Percentiles rank a stretch among this genome's conserved stretches.
Conservation (phyloP, 345 rosid genomes). For the Litchi chinensis region DNA sequence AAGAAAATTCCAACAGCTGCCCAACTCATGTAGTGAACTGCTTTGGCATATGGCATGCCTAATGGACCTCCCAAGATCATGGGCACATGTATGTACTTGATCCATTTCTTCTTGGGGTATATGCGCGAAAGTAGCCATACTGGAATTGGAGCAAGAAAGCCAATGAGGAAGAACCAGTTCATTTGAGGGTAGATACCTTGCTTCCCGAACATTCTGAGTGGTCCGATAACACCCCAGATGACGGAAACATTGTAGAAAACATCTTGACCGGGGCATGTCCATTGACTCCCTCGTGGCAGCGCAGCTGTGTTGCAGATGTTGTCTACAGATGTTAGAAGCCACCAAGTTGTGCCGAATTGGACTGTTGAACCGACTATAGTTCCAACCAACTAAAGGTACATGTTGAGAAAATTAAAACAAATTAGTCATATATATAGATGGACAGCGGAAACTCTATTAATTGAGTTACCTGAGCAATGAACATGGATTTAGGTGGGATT, state of each 20-base stretch:
- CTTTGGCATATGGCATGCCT: conserved; percentile 58
- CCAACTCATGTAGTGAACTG: conserved; percentile 64
- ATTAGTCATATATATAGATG: background rate
- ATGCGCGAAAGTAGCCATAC: conserved; percentile 51
- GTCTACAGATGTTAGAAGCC: conserved; percentile 52
- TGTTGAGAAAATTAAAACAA: background rate
- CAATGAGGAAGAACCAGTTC: conserved; percentile 83
- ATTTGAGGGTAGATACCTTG: conserved; percentile 52
- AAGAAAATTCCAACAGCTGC: conserved; percentile 61
- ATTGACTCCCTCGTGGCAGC: conserved; percentile 68
- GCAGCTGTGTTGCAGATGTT: conserved; percentile 57
- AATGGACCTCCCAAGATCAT: conserved; percentile 48
- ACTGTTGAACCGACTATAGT: conserved; percentile 60
- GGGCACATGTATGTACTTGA: conserved; percentile 58
- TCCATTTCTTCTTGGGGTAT: conserved; percentile 69
- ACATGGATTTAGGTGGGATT: conserved; percentile 83
- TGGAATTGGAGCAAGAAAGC: conserved; percentile 65
- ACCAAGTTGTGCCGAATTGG: conserved; percentile 75
- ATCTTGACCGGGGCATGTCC: conserved; percentile 76
- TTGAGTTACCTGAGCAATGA: conserved; percentile 53
- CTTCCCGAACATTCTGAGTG: conserved; percentile 62
- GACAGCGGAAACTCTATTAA: background rate
- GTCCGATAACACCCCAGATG: conserved; percentile 85
- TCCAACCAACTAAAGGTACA: conserved; percentile 45
- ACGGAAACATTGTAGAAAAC: conserved; percentile 80